Base-by-base conservation (phyloP, 768 basidiomycete species). In the Auriscalpium microsporum region DNA sequence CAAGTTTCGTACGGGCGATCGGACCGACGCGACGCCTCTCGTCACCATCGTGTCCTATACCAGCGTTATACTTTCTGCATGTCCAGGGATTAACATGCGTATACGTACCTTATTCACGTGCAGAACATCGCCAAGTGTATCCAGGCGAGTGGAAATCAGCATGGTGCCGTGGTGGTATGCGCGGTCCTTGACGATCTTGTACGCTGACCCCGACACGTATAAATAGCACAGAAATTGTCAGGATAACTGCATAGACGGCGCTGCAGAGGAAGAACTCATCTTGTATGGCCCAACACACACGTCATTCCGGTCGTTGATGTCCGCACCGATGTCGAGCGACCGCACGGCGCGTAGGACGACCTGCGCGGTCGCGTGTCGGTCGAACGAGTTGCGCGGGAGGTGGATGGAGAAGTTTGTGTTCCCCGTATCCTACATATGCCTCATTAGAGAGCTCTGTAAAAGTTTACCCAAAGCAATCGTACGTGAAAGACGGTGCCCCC, bases 131-230 rank as follows among this genome's bases (percentile, higher is more conserved):
- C 90, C 87, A 8, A 99, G 72, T 7, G 80, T 76, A 36, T 78
- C 74, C 33, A 97, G 77, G 47, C 77, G 72, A 3, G 93, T 92
- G 8, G 90, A 86, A 19, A 98, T 87, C 28, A 99, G 80, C 96
- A 99, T 99, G 14, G 96, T 99, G 0, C 96, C 96, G 63, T 99
- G 96, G 63, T 98, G 95, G 71, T 97, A 98, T 8, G 94, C 93
- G 33, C 96, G 78, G 52, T 83, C 82, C 62, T 83, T 88, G 45
- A 87, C 86, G 54, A 99, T 90, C 72, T 96, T 97, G 73, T 96
- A 99, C 10, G 96, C 96, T 9, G 94, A 97, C 44, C 96, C 96
- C 48, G 95, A 98, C 58, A 97, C 86, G 92, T 98, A 67, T 56
- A 53, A 17, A 55, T 37, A 19, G 52, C 40, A 45, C 28, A 28